phyloP scores from a whole-genome alignment of 164 flowering plant genomes.

The Magnolia kwangsiensis region DNA sequence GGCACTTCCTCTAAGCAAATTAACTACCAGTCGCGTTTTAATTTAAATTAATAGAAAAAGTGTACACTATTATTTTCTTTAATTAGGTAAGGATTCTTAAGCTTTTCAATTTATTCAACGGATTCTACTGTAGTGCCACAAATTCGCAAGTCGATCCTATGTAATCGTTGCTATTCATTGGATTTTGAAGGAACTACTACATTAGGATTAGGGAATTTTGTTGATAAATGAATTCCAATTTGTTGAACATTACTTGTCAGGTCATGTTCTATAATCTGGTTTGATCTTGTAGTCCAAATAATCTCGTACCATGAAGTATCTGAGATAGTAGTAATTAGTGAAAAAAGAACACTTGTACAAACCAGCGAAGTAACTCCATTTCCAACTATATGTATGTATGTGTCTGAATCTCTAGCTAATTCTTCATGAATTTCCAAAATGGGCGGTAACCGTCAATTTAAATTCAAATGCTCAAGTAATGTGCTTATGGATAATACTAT shows the following conservation, averaged over 20 bases:
- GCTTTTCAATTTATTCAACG: no score
- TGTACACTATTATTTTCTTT: no score
- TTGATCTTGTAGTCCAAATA: constrained; percentile 3
- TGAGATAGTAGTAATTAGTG: neutral
- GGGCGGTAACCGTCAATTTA: no score
- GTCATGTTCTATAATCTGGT: neutral
- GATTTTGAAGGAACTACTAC: neutral
- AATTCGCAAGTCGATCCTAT: neutral
- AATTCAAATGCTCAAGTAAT: no score
- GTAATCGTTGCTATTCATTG: neutral
- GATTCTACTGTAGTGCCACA: neutral
- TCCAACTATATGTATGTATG: neutral
- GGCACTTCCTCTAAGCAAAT: no score
- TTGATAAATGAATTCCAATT: constrained; percentile 1
- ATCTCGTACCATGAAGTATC: neutral
- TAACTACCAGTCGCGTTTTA: no score
- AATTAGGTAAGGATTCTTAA: no score
- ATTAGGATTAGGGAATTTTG: neutral
- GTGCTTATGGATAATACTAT: no score
- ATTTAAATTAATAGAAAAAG: no score
- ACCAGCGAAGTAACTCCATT: neutral
- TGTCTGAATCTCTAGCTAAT: no score
- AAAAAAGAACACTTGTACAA: constrained; percentile 1
- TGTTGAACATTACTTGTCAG: constrained; percentile 1
- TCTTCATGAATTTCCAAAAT: no score